A percentile compares a stretch with the other conserved stretches of the same genome.
phyloP scores from a whole-genome alignment of 1,139 yeast species.

The Kodamaea sp. region DNA sequence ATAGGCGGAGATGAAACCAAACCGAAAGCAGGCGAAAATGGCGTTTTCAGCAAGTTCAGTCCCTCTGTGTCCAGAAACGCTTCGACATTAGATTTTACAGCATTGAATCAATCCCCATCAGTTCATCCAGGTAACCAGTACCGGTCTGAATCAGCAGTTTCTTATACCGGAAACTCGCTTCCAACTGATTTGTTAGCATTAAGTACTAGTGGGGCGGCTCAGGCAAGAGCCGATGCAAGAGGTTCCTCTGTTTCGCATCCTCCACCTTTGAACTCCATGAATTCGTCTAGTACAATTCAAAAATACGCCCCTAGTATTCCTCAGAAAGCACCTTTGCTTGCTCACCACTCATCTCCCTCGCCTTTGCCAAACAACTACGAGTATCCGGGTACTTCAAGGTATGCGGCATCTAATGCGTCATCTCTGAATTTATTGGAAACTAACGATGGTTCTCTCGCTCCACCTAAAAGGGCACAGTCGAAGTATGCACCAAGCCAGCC shows the following conservation, averaged over 20 bases:
- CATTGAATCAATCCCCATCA: conserved; percentile 10
- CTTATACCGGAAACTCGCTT: background rate
- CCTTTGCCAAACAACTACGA: conserved; percentile 4
- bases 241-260: conserved; percentile 1
- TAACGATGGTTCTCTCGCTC: conserved; percentile 9
- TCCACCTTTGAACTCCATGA: conserved; percentile 16
- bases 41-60: conserved; percentile 73
- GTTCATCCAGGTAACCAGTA: background rate
- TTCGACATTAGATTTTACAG: conserved; percentile 47
- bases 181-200: conserved; percentile 6
- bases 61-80: conserved; percentile 60
- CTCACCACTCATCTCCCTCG: conserved; percentile 6
- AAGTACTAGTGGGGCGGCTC: conserved; percentile 12
- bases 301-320: conserved; percentile 20
- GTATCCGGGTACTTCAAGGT: conserved; percentile 19
- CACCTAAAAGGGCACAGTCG: conserved; percentile 15
- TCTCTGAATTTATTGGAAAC: conserved; percentile 21
- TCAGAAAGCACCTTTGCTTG: conserved; percentile 2
- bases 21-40: conserved; percentile 42
- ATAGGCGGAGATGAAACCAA: conserved; percentile 81
- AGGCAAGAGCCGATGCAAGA: conserved; percentile 13
- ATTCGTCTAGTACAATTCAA: conserved; percentile 17
- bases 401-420: conserved; percentile 30
- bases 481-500: background rate
- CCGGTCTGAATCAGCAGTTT: conserved; percentile 1